Evolutionary conservation across 2,329 filamentous ascomycete genomes (phyloP).

Genomic region (Orbilia blumenaviensis): DNA sequence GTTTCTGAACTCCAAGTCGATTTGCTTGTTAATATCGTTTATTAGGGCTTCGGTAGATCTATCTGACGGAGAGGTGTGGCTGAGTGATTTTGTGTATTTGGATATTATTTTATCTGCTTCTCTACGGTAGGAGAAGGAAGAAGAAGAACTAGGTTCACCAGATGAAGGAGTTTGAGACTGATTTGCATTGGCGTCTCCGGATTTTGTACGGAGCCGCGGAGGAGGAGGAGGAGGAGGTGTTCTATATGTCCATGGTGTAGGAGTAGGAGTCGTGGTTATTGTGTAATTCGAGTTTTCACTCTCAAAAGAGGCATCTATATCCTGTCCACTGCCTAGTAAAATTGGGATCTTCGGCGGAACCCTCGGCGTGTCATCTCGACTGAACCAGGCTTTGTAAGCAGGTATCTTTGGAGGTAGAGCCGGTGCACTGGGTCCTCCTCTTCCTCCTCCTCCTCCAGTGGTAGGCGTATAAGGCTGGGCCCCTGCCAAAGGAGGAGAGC

Average conservation of each 20-base stretch:
- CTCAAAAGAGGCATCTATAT: background rate
- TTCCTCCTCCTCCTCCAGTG: too few species aligned
- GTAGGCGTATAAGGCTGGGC: background rate
- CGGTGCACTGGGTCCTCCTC: slow-evolving; percentile 1
- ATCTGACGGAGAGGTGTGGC: background rate
- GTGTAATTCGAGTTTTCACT: background rate
- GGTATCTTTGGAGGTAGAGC: background rate
- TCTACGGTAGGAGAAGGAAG: background rate
- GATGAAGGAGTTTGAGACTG: background rate
- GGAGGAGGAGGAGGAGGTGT: background rate
- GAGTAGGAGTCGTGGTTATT: background rate
- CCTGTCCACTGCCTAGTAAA: background rate
- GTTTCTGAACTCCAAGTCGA: background rate
- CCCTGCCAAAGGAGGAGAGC: background rate
- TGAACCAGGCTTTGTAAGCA: slow-evolving; percentile 1
- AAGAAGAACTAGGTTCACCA: background rate
- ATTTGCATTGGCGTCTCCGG: background rate
- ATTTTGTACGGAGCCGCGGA: background rate
- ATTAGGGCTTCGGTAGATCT: background rate
- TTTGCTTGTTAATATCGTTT: slow-evolving; percentile 1
- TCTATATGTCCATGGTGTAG: background rate
- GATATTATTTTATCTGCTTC: slow-evolving; percentile 1
- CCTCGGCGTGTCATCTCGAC: background rate
- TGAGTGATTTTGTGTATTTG: slow-evolving; percentile 5
- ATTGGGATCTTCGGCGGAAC: slow-evolving; percentile 11